phyloP scores from a whole-genome alignment of 2,329 filamentous ascomycete genomes.

The Coniochaeta sp. region DNA sequence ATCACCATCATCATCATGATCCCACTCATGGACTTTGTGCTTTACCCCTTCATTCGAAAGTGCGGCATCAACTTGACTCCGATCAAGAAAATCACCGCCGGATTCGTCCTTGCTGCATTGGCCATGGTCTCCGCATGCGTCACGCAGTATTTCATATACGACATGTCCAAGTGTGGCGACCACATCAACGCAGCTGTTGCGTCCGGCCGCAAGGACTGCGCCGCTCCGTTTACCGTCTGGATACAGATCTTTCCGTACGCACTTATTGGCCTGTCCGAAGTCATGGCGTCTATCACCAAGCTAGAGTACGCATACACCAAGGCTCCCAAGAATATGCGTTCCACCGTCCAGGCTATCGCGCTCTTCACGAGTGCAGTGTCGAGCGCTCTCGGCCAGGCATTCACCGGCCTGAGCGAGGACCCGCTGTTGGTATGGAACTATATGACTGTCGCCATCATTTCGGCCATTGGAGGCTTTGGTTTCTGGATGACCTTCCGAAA shows the following conservation, averaged over 20 bases:
- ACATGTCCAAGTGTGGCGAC: conserved; percentile 50
- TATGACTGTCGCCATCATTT: conserved; percentile 56
- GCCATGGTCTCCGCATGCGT: conserved; percentile 53
- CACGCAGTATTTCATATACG: conserved; percentile 56
- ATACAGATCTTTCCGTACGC: conserved; percentile 44
- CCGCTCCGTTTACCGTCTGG: conserved; percentile 55
- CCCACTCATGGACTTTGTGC: conserved; percentile 57
- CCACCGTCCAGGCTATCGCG: conserved; percentile 60
- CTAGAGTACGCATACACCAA: conserved; percentile 74
- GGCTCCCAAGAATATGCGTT: conserved; percentile 70
- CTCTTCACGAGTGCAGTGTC: conserved; percentile 65
- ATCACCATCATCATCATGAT: conserved; percentile 70
- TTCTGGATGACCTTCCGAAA: conserved; percentile 62
- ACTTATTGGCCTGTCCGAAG: conserved; percentile 41
- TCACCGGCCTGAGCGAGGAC: conserved; percentile 37
- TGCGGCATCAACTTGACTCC: conserved; percentile 61
- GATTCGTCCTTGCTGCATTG: conserved; percentile 56
- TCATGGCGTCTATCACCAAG: conserved; percentile 44
- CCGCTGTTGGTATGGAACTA: conserved; percentile 73
- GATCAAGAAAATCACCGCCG: conserved; percentile 67
- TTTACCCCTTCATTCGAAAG: conserved; percentile 63
- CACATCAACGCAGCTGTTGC: conserved; percentile 22
- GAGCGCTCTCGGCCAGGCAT: conserved; percentile 58
- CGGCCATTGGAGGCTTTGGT: conserved; percentile 52
- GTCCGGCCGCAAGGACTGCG: conserved; percentile 33